Evolutionary conservation across 2,329 filamentous ascomycete genomes (phyloP), one percentile per base, ranked within the genome.

Genomic region (Cercospora berteroae): DNA sequence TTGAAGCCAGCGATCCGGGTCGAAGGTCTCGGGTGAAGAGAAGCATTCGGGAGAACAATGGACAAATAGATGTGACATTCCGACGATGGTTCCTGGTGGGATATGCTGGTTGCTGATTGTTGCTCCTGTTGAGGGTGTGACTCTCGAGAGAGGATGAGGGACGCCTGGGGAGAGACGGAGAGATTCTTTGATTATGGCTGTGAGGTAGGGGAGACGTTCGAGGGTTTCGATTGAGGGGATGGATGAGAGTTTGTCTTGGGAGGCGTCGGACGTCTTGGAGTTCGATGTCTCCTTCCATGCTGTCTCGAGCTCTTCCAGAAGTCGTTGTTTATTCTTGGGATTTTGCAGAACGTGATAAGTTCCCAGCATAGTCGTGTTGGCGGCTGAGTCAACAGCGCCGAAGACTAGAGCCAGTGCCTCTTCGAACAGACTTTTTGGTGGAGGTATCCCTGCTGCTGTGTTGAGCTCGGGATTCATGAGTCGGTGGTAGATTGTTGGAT

Each of bases 1-100:
- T 18, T 79, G 79, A 1, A 86, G 73, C 84, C 83, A 86, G 55
- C 84, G 79, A 50, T 78, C 77, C 0, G 83, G 83, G 23, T 79
- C 75, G 79, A 82, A 85, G 4, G 70, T 74, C 57, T 83, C 80
- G 0, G 83, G 80, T 0, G 82, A 76, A 0, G 82, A 81, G 67
- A 83, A 86, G 10, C 84, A 80, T 1, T 79, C 75, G 2, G 78
- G 73, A 59, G 85, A 84, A 13, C 80, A 80, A 71, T 86, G 85
- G 16, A 86, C 80, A 2, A 84, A 83, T 68, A 84, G 84, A 7
- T 84, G 81, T 3, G 82, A 81, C 70, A 83, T 79, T 39, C 76
- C 79, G 4, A 85, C 81, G 0, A 77, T 77, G 0, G 81, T 83
- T 23, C 80, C 75, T 4, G 81, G 81, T 0, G 83, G 78, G 2